phyloP scores from a whole-genome alignment of 2,329 filamentous ascomycete species.

The Basipetospora chlamydospora region DNA sequence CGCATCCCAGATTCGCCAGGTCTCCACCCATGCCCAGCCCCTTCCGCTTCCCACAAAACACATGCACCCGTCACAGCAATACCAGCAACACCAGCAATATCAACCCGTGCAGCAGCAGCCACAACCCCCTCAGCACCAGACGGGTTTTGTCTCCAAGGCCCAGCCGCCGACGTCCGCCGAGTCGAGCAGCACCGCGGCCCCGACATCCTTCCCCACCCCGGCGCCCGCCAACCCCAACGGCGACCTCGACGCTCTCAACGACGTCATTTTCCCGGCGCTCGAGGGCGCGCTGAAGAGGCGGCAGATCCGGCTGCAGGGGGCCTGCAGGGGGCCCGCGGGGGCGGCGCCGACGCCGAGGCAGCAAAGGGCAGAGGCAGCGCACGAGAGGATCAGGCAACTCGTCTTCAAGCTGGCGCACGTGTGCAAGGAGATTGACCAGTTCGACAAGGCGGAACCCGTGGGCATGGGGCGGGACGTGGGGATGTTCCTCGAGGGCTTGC shows the following conservation, averaged over 20 bases:
- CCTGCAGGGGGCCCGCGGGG: constrained; percentile 21
- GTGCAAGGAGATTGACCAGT: constrained; percentile 81
- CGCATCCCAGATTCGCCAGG: constrained; percentile 10
- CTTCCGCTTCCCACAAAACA: constrained; percentile 2
- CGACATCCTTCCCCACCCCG: constrained; percentile 39
- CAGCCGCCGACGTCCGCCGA: constrained; percentile 18
- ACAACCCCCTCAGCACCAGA: constrained; percentile 6
- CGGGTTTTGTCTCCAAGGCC: constrained; percentile 16
- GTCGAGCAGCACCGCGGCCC: constrained; percentile 16
- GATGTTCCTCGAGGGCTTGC: constrained; percentile 76
- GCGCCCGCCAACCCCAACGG: constrained; percentile 44
- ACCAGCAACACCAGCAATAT: constrained; percentile 10
- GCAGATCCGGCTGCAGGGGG: constrained; percentile 42
- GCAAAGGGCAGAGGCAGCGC: constrained; percentile 54
- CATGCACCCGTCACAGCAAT: neutral
- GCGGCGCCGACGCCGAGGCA: constrained; percentile 42
- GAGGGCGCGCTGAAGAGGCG: constrained; percentile 82
- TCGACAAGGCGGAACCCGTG: constrained; percentile 73
- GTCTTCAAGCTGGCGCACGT: constrained; percentile 71
- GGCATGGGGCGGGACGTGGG: constrained; percentile 87
- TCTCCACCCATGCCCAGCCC: constrained; percentile 8
- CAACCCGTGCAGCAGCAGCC: constrained; percentile 8
- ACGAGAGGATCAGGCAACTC: constrained; percentile 68
- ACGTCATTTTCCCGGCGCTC: constrained; percentile 84
- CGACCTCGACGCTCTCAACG: constrained; percentile 73